Evolutionary conservation across 768 basidiomycete genomes (phyloP).

Genomic region (Lactarius hatsudake): DNA sequence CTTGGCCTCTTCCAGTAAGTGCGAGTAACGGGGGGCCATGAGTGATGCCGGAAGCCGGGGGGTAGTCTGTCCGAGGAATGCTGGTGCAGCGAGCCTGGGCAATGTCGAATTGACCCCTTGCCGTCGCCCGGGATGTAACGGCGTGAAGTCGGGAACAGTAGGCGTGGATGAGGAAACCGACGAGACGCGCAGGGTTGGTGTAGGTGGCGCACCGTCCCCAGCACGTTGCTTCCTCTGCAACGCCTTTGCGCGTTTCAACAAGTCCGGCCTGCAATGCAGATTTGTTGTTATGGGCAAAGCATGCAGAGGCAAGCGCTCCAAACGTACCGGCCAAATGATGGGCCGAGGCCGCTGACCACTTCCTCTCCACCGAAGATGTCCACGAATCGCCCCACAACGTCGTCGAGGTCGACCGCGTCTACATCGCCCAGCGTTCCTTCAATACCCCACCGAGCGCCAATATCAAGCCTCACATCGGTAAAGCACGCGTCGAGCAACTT

Average conservation of each 20-base stretch:
- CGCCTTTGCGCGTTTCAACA: slow-evolving; percentile 52
- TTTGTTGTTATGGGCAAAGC: not conserved
- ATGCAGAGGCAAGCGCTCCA: slow-evolving; percentile 5
- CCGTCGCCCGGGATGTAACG: slow-evolving; percentile 34
- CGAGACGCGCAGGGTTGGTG: slow-evolving; percentile 40
- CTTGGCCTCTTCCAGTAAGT: slow-evolving; percentile 56
- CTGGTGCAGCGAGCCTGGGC: slow-evolving; percentile 31
- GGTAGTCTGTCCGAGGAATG: slow-evolving; percentile 36
- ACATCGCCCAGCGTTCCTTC: slow-evolving; percentile 47
- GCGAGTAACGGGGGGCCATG: slow-evolving; percentile 55
- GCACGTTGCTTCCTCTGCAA: slow-evolving; percentile 58
- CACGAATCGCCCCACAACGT: slow-evolving; percentile 62
- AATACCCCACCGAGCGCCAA: slow-evolving; percentile 37
- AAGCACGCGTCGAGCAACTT: slow-evolving; percentile 76
- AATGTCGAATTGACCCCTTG: slow-evolving; percentile 26
- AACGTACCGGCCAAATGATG: slow-evolving; percentile 57
- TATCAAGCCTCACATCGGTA: slow-evolving; percentile 61
- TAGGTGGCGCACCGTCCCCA: slow-evolving; percentile 56
- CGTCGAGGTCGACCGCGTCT: slow-evolving; percentile 49
- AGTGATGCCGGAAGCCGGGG: slow-evolving; percentile 40
- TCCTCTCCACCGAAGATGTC: slow-evolving; percentile 47
- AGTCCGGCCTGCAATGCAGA: slow-evolving; percentile 42
- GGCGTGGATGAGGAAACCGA: slow-evolving; percentile 32
- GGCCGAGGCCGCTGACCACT: slow-evolving; percentile 41
- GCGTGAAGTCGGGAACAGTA: slow-evolving; percentile 55